These are phyloP conservation scores for Dovyalis caffra DNA, from an alignment of 345 rosid species.

Conservation along the genomic window DNA sequence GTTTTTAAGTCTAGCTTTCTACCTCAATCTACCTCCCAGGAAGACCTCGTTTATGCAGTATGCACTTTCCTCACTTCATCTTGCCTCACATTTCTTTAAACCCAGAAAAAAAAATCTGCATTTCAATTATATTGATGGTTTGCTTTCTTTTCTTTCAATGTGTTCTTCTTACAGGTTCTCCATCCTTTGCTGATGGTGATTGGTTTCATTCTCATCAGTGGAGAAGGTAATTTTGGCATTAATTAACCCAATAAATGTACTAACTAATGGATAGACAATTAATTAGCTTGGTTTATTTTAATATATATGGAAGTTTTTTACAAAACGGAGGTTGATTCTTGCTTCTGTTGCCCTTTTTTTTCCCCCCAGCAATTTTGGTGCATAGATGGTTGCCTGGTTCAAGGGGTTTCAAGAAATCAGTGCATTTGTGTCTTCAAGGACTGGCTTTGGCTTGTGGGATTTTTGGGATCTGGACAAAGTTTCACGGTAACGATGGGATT, in stretches of 20 bases:
- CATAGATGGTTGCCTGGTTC: slow-evolving; percentile 95
- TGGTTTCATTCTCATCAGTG: slow-evolving; percentile 84
- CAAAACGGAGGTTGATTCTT: not conserved
- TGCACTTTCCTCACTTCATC: not conserved
- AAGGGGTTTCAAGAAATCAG: slow-evolving; percentile 74
- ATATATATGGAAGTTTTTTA: not conserved
- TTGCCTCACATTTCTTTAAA: not conserved
- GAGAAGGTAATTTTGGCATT: slow-evolving; percentile 61
- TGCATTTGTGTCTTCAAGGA: slow-evolving; percentile 83
- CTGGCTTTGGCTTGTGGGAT: slow-evolving; percentile 79
- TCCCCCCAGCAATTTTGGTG: slow-evolving; percentile 65
- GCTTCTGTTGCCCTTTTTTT: not conserved
- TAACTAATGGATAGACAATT: not conserved
- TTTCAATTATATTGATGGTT: not conserved
- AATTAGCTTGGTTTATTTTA: not conserved
- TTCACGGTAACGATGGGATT: slow-evolving; percentile 56
- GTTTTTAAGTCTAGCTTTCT: slow-evolving; percentile 60
- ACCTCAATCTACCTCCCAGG: slow-evolving; percentile 44
- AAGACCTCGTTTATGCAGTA: slow-evolving; percentile 68
- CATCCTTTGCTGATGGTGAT: slow-evolving; percentile 92
- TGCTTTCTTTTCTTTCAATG: not conserved
- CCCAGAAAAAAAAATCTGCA: not conserved
- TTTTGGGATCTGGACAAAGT: slow-evolving; percentile 90
- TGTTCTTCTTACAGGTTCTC: slow-evolving; percentile 48
- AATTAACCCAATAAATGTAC: not conserved